A percentile compares a stretch with the other conserved stretches of the same genome.
phyloP scores from a whole-genome alignment of 2,329 filamentous ascomycete genomes.

The Fusarium sp. region DNA sequence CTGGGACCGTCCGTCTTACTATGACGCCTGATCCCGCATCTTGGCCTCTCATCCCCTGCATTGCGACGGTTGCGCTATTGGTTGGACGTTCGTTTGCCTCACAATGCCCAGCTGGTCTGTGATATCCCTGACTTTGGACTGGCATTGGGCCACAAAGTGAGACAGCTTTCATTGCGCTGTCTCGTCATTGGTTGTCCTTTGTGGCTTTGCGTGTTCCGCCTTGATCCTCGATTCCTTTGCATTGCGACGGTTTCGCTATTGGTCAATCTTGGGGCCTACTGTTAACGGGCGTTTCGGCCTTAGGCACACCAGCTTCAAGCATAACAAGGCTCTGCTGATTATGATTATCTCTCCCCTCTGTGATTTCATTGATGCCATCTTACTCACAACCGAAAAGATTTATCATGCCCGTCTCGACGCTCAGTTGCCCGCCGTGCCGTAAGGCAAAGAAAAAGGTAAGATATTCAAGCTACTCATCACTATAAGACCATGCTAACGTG shows the following conservation, averaged over 20 bases:
- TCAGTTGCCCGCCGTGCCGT: background rate
- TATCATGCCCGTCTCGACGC: background rate
- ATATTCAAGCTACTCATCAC: background rate
- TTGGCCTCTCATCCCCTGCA: background rate
- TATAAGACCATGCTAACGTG: rapidly evolving
- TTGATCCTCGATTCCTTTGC: rapidly evolving
- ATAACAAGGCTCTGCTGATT: background rate
- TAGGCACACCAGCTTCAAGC: background rate
- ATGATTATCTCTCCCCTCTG: background rate
- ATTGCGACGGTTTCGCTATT: background rate
- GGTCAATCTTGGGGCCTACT: background rate
- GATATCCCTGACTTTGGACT: rapidly evolving
- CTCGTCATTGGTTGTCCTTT: background rate
- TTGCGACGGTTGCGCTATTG: background rate
- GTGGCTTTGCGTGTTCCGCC: background rate
- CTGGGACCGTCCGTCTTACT: background rate
- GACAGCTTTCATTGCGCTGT: background rate
- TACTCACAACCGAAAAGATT: background rate
- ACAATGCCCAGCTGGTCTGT: background rate
- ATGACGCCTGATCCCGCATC: background rate
- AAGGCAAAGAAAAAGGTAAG: background rate
- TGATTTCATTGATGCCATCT: background rate
- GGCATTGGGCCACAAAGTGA: background rate
- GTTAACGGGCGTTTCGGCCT: background rate
- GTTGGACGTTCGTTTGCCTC: background rate